These are phyloP conservation scores for Fonsecaea multimorphosa DNA, from an alignment of 2,329 filamentous ascomycete species.

Conservation along the genomic window DNA sequence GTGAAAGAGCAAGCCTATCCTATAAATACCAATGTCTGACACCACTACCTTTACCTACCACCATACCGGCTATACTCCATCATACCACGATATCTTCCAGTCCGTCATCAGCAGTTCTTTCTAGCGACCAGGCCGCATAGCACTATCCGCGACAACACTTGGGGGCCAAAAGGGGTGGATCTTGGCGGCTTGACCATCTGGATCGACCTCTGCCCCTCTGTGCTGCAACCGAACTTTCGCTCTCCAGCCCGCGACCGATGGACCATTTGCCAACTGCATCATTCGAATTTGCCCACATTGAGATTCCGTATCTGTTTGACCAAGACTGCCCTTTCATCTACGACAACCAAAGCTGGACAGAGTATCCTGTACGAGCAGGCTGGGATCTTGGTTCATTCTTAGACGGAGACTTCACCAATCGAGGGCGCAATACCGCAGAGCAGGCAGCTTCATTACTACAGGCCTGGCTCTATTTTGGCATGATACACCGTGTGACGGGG, in stretches of 20 bases:
- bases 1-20: not conserved
- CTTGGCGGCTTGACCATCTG: not conserved
- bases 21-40: no score
- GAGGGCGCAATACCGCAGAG: not conserved
- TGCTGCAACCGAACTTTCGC: not conserved
- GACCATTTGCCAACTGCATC: conserved; percentile 5
- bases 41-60: no score
- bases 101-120: not conserved
- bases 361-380: not conserved
- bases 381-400: not conserved
- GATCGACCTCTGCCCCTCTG: not conserved
- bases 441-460: conserved; percentile 14
- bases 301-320: not conserved
- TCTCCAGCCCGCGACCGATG: not conserved
- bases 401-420: conserved; percentile 7
- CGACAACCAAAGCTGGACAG: conserved; percentile 1
- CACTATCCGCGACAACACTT: not conserved
- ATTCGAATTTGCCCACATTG: not conserved
- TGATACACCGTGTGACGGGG: conserved; percentile 1
- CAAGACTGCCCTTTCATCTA: conserved; percentile 9
- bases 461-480: conserved; percentile 13
- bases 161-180: not conserved
- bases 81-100: no score
- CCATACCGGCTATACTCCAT: no score
- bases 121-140: not conserved